Percentiles rank a stretch among this genome's conserved stretches.
These are phyloP conservation scores for Coemansia sp. DNA, from an alignment of 192 early-diverging fungal genomes.

Conservation along the genomic window DNA sequence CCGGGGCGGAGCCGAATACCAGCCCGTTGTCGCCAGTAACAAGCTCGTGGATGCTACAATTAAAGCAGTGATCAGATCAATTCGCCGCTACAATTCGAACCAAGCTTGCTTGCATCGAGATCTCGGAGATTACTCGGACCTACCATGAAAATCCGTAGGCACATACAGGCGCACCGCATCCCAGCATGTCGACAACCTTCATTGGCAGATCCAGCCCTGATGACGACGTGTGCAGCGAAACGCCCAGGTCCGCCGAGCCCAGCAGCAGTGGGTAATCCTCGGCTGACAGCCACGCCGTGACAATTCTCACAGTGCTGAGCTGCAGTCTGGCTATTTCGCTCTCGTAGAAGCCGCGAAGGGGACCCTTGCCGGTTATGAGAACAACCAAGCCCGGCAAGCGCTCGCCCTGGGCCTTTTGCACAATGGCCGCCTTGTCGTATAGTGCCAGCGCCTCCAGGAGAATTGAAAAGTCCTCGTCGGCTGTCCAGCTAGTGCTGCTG, in stretches of 20 bases:
- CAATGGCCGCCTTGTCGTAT: slow-evolving; percentile 50
- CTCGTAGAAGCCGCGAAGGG: slow-evolving; percentile 69
- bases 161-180: slow-evolving; percentile 87
- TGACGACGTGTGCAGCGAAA: slow-evolving; percentile 92
- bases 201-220: slow-evolving; percentile 96
- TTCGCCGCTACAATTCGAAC: not conserved
- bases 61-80: not conserved
- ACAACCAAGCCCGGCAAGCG: slow-evolving; percentile 63
- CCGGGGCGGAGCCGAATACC: slow-evolving; percentile 57
- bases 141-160: slow-evolving; percentile 66
- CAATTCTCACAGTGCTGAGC: slow-evolving; percentile 59
- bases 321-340: slow-evolving; percentile 57
- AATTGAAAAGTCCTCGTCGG: slow-evolving; percentile 91
- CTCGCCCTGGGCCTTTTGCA: slow-evolving; percentile 3
- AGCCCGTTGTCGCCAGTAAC: slow-evolving; percentile 68
- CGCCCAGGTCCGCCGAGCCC: slow-evolving; percentile 91
- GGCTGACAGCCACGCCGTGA: slow-evolving; percentile 77
- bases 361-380: slow-evolving; percentile 93
- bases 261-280: slow-evolving; percentile 85
- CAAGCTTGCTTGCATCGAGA: not conserved
- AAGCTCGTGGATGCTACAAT: slow-evolving; percentile 65
- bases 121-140: slow-evolving; percentile 2
- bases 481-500: slow-evolving; percentile 91
- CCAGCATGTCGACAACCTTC: slow-evolving; percentile 99
- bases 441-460: slow-evolving; percentile 65